A percentile compares a stretch with the other conserved stretches of the same genome.
Evolutionary conservation across 1,139 yeast genomes (phyloP).

Genomic region (Eremothecium coryli): DNA sequence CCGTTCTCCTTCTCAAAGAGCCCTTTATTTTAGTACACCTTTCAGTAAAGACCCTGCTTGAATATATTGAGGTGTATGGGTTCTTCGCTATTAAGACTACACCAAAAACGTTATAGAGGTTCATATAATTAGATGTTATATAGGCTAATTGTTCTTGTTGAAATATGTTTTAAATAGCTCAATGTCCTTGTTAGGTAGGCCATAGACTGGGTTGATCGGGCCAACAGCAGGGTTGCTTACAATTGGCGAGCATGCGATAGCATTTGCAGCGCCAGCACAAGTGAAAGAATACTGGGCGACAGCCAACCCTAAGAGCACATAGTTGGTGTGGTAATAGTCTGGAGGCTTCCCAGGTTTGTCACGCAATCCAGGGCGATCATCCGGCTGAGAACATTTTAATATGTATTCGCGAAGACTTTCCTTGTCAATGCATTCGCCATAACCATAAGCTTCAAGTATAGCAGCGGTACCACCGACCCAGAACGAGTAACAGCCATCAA

Average conservation of each 20-base stretch:
- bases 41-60: no score
- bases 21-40: no score
- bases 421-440: slow-evolving; percentile 39
- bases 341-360: slow-evolving; percentile 81
- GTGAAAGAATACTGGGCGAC: slow-evolving; percentile 49
- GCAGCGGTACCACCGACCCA: slow-evolving; percentile 90
- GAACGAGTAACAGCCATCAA: slow-evolving; percentile 92
- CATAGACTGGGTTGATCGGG: slow-evolving; percentile 56
- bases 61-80: no score
- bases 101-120: no score
- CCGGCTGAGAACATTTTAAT: slow-evolving; percentile 64
- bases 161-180: slow-evolving; percentile 15
- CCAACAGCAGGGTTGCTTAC: slow-evolving; percentile 20
- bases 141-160: no score
- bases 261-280: slow-evolving; percentile 20
- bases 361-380: slow-evolving; percentile 56
- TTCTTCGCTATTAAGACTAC: no score
- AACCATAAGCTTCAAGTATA: slow-evolving; percentile 33
- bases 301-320: slow-evolving; percentile 69
- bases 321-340: slow-evolving; percentile 89
- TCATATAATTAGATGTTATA: no score
- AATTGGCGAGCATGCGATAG: slow-evolving; percentile 21
- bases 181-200: slow-evolving; percentile 37
- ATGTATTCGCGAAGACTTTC: slow-evolving; percentile 56
- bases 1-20: no score